phyloP scores from a whole-genome alignment of 2,329 filamentous ascomycete species.

The Aspergillus quadricinctus region DNA sequence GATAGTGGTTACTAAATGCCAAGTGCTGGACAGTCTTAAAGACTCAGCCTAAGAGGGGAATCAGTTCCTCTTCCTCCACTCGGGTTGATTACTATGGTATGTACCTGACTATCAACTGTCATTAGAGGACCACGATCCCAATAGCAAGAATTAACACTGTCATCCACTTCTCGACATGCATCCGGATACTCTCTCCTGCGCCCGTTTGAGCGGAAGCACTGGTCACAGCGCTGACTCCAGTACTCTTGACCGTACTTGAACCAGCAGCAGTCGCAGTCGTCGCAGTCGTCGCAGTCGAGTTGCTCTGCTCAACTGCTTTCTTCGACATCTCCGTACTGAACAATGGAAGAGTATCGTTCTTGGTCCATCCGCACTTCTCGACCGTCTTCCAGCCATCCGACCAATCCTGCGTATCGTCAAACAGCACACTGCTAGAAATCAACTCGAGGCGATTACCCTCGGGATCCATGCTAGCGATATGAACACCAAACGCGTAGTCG shows the following conservation, averaged over 20 bases:
- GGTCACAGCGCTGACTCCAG: too few species aligned
- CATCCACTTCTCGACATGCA: background rate
- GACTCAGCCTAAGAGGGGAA: too few species aligned
- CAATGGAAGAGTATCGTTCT: background rate
- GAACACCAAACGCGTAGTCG: conserved; percentile 3
- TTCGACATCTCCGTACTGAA: background rate
- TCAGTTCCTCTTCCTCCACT: too few species aligned
- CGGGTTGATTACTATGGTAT: too few species aligned
- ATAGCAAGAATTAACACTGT: background rate
- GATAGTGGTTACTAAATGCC: too few species aligned
- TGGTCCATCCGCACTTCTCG: background rate
- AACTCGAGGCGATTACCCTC: background rate
- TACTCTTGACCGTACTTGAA: too few species aligned
- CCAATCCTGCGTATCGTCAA: background rate
- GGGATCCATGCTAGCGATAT: background rate
- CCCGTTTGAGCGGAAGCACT: too few species aligned
- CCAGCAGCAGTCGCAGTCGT: background rate
- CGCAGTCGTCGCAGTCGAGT: background rate
- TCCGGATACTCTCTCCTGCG: too few species aligned
- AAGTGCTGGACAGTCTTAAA: too few species aligned
- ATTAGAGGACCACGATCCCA: too few species aligned
- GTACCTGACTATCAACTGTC: too few species aligned
- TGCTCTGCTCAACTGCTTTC: background rate
- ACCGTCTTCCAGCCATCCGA: background rate
- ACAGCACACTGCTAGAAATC: background rate